Base-by-base conservation (phyloP, 129 eudicot species). In the Erigeron canadensis region DNA sequence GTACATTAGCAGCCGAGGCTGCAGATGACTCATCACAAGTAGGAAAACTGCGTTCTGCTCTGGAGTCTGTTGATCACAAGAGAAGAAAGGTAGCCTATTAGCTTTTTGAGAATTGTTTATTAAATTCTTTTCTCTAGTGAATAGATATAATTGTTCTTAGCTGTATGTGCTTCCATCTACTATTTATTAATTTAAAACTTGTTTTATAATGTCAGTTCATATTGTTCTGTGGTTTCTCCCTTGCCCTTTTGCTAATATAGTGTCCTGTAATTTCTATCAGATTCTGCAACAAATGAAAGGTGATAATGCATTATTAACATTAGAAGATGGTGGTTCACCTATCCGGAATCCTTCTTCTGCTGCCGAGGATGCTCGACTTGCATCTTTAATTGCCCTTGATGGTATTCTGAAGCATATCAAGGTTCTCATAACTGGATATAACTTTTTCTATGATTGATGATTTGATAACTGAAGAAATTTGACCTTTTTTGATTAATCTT, bases 61-160 rank as follows among this genome's bases (percentile, higher is more conserved):
- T 94, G 13, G 99, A 94, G 82, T 94, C 99, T 45, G 97, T 94
- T 57, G 96, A 94, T 78, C 99, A 94, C 87, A 94, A 94, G 88
- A 90, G 99, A 86, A 84, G 97, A 66, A 94, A 90, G 96, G 99
- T 89, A 58, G 62, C 60, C 41, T 67, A 54, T 57, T 10, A 8
- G 37, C 41, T 22, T 13, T 46, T 53, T 28, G 34, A 28, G 28
- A 68, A 7, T 45, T 58, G 12, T 15, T 39, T 40, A 12, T 56
- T 42, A 38, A 13, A 6, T 53, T 54, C n/a, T 45, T 17, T 74
- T 19, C 10, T 23, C 13, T 67, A 22, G 22, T 15, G 58, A 67
- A 13, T 47, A 44, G 38, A 23, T 45, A 22, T 65, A 13, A 45
- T 21, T 19, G 63, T 21, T 57, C 21, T 22, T 11, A 19, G 56